phyloP scores from a whole-genome alignment of 257 asterid genomes.

The Capsicum baccatum region DNA sequence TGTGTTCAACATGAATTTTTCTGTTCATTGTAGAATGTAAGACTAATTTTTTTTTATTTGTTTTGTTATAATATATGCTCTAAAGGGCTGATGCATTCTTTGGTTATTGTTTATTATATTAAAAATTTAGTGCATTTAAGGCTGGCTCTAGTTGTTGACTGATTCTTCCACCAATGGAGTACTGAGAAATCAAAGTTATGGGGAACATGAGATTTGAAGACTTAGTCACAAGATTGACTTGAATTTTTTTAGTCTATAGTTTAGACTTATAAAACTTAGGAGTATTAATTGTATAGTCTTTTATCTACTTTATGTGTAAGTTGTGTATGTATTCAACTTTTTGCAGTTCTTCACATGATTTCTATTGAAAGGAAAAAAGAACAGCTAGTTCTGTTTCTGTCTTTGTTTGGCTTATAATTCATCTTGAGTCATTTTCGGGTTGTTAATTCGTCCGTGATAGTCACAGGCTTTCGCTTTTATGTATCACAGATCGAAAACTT shows the following conservation, averaged over 20 bases:
- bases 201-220: constrained; percentile 41
- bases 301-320: constrained; percentile 39
- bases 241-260: constrained; percentile 44
- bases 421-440: constrained; percentile 43
- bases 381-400: constrained; percentile 45
- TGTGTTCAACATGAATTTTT: not conserved
- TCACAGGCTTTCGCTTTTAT: constrained; percentile 31
- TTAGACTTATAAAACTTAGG: constrained; percentile 27
- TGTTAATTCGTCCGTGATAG: constrained; percentile 17
- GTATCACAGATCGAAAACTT: constrained; percentile 43
- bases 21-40: not conserved
- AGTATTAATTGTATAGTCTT: constrained; percentile 24
- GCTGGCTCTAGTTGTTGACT: constrained; percentile 40
- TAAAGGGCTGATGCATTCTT: not conserved
- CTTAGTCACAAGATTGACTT: constrained; percentile 70
- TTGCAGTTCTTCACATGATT: constrained; percentile 64
- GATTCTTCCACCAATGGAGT: constrained; percentile 41
- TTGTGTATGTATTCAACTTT: constrained; percentile 39
- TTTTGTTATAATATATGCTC: constrained; percentile 2
- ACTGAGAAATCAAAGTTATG: constrained; percentile 33
- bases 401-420: constrained; percentile 44
- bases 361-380: constrained; percentile 41
- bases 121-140: not conserved
- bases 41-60: not conserved
- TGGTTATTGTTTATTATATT: constrained; percentile 1